These are phyloP conservation scores for Fraxinus baroniana DNA, from an alignment of 305 asterid genomes.

Conservation along the genomic window DNA sequence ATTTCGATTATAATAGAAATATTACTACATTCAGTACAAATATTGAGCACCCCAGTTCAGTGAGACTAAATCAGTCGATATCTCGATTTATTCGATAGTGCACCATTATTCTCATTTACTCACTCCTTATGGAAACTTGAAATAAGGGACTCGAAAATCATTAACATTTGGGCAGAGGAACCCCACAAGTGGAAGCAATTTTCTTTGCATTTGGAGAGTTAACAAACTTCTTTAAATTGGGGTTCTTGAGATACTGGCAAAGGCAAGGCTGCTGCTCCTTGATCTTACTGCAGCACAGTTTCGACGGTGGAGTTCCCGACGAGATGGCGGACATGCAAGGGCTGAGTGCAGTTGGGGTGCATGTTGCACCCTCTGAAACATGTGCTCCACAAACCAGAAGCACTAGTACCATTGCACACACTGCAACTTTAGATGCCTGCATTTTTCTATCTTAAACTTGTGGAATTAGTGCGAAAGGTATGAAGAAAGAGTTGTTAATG, in stretches of 20 bases:
- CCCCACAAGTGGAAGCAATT: conserved; percentile 29
- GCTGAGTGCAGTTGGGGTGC: conserved; percentile 23
- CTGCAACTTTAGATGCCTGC: conserved; percentile 24
- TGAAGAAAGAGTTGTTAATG: neutral
- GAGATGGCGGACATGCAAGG: conserved; percentile 26
- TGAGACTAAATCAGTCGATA: neutral
- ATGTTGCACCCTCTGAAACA: conserved; percentile 29
- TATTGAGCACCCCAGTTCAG: neutral
- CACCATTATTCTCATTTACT: neutral
- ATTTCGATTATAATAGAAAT: neutral
- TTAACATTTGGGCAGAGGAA: conserved; percentile 29
- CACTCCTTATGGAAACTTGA: neutral
- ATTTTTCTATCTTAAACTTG: conserved; percentile 7
- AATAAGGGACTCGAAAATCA: neutral
- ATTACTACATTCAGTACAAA: neutral
- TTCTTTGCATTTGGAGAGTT: conserved; percentile 22
- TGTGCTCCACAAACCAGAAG: conserved; percentile 23
- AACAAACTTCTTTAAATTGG: conserved; percentile 12
- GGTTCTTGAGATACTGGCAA: conserved; percentile 31
- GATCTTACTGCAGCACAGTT: conserved; percentile 34
- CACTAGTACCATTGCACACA: conserved; percentile 23
- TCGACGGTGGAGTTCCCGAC: conserved; percentile 12
- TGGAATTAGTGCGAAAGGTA: neutral
- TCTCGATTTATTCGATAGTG: neutral
- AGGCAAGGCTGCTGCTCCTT: conserved; percentile 35